Conservation (phyloP, 2,329 filamentous ascomycete species). For the Leptographium radiaticola region DNA sequence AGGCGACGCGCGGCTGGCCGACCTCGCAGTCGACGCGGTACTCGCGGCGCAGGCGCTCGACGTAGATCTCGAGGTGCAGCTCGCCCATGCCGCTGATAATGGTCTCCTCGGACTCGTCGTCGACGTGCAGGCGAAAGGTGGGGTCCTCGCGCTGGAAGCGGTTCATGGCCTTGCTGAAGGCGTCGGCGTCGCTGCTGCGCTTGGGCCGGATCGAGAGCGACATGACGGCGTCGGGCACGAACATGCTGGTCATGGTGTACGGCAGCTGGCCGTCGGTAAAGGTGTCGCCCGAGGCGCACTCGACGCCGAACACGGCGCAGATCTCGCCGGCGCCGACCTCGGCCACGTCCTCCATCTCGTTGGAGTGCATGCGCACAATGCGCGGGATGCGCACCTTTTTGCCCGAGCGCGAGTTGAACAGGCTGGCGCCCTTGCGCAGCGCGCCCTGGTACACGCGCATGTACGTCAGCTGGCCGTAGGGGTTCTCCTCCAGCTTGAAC, state of each 20-base stretch:
- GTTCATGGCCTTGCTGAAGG: constrained; percentile 98
- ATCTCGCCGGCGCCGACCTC: constrained; percentile 96
- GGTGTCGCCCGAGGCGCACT: constrained; percentile 94
- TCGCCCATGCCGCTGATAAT: constrained; percentile 99
- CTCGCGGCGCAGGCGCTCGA: constrained; percentile 91
- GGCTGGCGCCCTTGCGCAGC: constrained; percentile 73
- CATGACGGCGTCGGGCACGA: constrained; percentile 94
- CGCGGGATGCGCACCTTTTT: constrained; percentile 95
- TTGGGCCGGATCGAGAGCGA: constrained; percentile 96
- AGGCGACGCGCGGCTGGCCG: constrained; percentile 93
- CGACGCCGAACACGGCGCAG: constrained; percentile 94
- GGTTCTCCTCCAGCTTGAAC: constrained; percentile 98
- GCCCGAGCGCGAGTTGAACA: constrained; percentile 86
- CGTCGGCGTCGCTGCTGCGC: constrained; percentile 76
- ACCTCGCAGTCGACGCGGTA: constrained; percentile 93
- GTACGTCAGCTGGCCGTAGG: constrained; percentile 95
- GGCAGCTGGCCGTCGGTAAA: constrained; percentile 89
- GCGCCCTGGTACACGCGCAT: constrained; percentile 96
- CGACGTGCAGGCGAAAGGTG: constrained; percentile 90
- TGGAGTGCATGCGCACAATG: constrained; percentile 98
- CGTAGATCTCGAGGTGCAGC: constrained; percentile 90
- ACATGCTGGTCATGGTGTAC: constrained; percentile 97
- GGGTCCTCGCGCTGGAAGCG: constrained; percentile 97
- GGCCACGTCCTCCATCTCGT: constrained; percentile 94
- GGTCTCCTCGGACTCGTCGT: constrained; percentile 85